phyloP scores from a whole-genome alignment of 306 rosid species.

The Prunus mongolica region DNA sequence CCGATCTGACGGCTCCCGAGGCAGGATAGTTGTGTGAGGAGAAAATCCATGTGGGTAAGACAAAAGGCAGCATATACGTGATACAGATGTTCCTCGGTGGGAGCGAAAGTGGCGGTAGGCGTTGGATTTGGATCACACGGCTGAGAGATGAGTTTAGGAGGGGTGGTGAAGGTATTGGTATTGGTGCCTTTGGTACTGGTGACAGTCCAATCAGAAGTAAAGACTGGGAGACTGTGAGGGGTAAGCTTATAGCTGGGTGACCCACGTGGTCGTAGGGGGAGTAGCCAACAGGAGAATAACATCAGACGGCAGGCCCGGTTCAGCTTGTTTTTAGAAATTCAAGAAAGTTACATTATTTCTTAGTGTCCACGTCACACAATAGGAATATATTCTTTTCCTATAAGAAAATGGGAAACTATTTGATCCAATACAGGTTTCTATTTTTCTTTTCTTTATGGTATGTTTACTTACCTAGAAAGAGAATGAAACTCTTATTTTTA shows the following conservation, averaged over 20 bases:
- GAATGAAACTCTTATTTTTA: too few species aligned
- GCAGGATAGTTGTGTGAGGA: background rate
- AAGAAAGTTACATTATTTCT: background rate
- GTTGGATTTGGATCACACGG: conserved; percentile 15
- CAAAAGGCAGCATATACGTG: conserved; percentile 14
- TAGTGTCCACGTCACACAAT: too few species aligned
- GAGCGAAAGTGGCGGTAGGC: background rate
- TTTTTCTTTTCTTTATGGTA: too few species aligned
- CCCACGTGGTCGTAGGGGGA: conserved; percentile 34
- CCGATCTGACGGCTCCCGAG: background rate
- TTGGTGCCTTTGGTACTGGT: conserved; percentile 5
- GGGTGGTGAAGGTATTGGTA: background rate
- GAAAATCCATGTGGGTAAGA: background rate
- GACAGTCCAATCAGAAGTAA: conserved; percentile 30
- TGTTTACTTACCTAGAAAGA: too few species aligned
- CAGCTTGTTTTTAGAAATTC: background rate
- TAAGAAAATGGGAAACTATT: too few species aligned
- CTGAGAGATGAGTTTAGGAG: background rate
- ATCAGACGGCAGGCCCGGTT: conserved; percentile 14
- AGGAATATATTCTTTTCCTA: too few species aligned
- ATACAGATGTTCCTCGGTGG: conserved; percentile 14
- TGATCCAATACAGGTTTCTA: too few species aligned
- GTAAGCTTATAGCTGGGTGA: conserved; percentile 22
- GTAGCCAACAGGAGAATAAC: conserved; percentile 13
- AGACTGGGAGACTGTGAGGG: conserved; percentile 16